A percentile compares a stretch with the other conserved stretches of the same genome.
These are phyloP conservation scores for Auxenochlorella protothecoides DNA, from an alignment of 139 green algal species.

Conservation along the genomic window DNA sequence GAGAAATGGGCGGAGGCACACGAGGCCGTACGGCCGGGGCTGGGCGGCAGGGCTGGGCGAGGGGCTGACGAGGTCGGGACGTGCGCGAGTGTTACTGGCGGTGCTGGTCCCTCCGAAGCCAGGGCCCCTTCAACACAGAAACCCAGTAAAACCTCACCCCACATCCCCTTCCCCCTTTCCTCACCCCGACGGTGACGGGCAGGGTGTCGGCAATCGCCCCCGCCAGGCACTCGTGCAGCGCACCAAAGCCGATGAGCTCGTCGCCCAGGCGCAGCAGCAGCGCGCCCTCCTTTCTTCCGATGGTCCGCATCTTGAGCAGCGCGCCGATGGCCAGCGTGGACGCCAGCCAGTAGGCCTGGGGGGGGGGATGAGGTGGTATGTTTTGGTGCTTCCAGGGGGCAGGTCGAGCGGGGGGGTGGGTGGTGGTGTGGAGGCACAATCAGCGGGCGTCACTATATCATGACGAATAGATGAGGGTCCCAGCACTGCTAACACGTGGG, in stretches of 20 bases:
- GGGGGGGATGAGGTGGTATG: not conserved
- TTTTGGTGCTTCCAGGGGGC: no score
- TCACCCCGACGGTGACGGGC: slow-evolving; percentile 24
- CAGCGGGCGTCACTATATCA: no score
- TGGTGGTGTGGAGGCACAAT: no score
- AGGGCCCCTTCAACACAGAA: slow-evolving; percentile 1
- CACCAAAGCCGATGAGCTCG: slow-evolving; percentile 29
- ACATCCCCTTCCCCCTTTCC: not conserved
- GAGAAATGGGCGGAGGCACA: no score
- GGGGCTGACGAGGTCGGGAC: no score
- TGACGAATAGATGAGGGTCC: no score
- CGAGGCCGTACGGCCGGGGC: no score
- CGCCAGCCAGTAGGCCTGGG: slow-evolving; percentile 38
- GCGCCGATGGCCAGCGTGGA: slow-evolving; percentile 30
- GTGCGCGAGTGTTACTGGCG: no score
- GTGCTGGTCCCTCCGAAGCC: no score
- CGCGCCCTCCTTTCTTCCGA: slow-evolving; percentile 25
- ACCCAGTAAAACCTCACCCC: not conserved
- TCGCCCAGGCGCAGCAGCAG: slow-evolving; percentile 32
- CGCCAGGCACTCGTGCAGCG: slow-evolving; percentile 27
- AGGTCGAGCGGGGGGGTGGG: no score
- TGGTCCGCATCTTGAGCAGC: slow-evolving; percentile 34
- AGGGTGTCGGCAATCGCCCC: slow-evolving; percentile 29
- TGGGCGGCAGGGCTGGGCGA: no score
- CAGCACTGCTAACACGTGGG: no score